Base-by-base conservation (phyloP, 2,329 filamentous ascomycete species). In the Cladosporium sp. region DNA sequence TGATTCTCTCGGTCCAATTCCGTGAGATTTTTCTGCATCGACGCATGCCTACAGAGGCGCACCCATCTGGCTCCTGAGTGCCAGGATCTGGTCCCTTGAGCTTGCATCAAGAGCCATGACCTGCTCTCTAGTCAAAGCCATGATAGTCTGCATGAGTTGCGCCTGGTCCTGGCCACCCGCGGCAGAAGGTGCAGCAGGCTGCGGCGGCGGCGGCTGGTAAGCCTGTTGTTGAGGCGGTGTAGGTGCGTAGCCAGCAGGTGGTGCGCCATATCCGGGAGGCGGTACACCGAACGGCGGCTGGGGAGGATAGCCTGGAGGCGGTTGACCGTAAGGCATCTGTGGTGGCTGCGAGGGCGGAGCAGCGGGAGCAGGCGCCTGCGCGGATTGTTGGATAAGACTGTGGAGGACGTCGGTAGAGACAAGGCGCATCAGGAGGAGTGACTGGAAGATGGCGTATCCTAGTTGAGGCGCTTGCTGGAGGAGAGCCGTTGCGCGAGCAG, bases 391-490 rank as follows among this genome's bases (percentile, higher is more conserved):
- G 63, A 97, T 85, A 34, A 98, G 92, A 4, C 90, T 89, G 69
- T 90, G 87, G 64, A 98, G 88, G 3, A 93, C 89, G 72, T 89
- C 89, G 15, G 92, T 91, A 66, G 95, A 94, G 65, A 98, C 92
- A 11, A 98, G 88, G 55, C 93, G 92, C 87, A 98, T 95, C 44
- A 97, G 87, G 2, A 98, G 87, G 11, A 98, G 86, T 28, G 93
- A 91, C 80, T 98, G 94, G 81, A 98, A 98, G 71, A 98, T 90
- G 66, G 95, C 95, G 74, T 96, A 98, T 4, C 92, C 88, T 54
- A 99, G 88, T 80, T 99, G 95, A 0, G 95, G 95, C 1, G 93
- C 93, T 80, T 94, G 90, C 68, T 90, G 86, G 51, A 99, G 87
- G 49, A 98, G 87, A 75, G 96, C 92, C 0, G 90, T 93, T 3